Evolutionary conservation across 768 basidiomycete species (phyloP).

Genomic region (Collybia nuda): DNA sequence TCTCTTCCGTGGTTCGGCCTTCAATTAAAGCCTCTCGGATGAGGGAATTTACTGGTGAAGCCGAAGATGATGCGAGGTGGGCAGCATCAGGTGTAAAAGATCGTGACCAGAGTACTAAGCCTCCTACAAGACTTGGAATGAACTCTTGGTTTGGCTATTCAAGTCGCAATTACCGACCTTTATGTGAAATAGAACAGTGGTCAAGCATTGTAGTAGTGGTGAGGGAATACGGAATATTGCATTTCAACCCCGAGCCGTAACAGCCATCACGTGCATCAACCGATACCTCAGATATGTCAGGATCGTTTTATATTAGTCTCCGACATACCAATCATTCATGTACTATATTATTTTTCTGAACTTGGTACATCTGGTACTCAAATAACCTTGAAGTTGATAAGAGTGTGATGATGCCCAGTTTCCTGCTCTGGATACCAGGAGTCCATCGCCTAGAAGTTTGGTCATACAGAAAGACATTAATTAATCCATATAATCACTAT

Average conservation of each 20-base stretch:
- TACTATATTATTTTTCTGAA: too few relatives aligned
- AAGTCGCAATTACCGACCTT: conserved; percentile 48
- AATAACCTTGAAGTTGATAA: too few relatives aligned
- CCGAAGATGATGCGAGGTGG: conserved; percentile 62
- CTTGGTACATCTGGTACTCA: too few relatives aligned
- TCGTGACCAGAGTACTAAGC: conserved; percentile 90
- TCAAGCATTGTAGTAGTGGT: conserved; percentile 67
- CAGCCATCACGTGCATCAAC: neutral
- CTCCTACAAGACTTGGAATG: conserved; percentile 50
- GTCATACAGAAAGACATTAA: too few relatives aligned
- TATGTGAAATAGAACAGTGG: conserved; percentile 93
- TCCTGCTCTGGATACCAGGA: too few relatives aligned
- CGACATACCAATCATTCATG: too few relatives aligned
- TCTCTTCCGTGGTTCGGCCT: conserved; percentile 76
- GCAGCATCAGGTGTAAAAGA: conserved; percentile 90
- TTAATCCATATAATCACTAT: too few relatives aligned
- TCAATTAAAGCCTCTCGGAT: conserved; percentile 92
- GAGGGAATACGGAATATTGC: neutral
- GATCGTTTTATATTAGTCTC: too few relatives aligned
- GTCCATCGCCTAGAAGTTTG: too few relatives aligned
- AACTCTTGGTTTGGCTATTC: neutral
- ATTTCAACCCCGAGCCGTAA: neutral
- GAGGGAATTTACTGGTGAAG: conserved; percentile 86
- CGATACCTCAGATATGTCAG: too few relatives aligned
- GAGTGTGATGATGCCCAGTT: too few relatives aligned